Evolutionary conservation across 228 moss, liverwort and hornwort species (phyloP), one percentile per base, ranked within the genome.

Genomic region (Sphagnum magellanicum): DNA sequence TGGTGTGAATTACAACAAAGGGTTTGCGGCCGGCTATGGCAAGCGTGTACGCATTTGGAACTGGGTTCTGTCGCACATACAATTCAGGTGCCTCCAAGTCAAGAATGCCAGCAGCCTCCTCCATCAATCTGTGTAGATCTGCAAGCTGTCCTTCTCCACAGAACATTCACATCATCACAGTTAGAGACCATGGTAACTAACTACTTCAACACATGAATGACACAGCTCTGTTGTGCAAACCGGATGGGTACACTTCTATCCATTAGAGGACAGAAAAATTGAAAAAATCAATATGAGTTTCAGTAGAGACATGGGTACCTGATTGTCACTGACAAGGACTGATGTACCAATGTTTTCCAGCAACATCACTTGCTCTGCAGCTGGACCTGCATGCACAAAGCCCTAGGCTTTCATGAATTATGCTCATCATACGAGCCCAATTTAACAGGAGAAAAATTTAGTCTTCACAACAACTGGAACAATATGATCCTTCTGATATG

Each of bases 11-110:
- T 6, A 84, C 84, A 53, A 84, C 84, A 68, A 84, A 84, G 6
- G 84, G 84, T 70, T 81, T 84, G 63, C 81, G 78, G 61, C 84
- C 84, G 64, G 84, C 80, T 61, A 84, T 81, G 50, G 84, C 84
- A 77, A 84, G 66, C 60, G 84, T 84, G 66, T 84, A 84, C 0
- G 84, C 84, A 72, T 84, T 84, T 9, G 84, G 84, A 17, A 76
- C 75, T 50, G 84, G 81, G 67, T 84, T 84, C 66, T 84, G 84
- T 14, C 81, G 73, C 6, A 84, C 81, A 63, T 84, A 84, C 8
- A 84, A 66, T 53, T 84, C 84, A 3, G 84, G 84, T 13, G 84
- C 15, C 60, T 84, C 84, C 13, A 84, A 67, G 60, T 81, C 81
- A 14, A 84, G 75, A 67, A 84, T 84, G 65, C 74, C 69, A 1